These are phyloP conservation scores for Cinchona pubescens DNA, from an alignment of 257 asterid species.

Conservation along the genomic window DNA sequence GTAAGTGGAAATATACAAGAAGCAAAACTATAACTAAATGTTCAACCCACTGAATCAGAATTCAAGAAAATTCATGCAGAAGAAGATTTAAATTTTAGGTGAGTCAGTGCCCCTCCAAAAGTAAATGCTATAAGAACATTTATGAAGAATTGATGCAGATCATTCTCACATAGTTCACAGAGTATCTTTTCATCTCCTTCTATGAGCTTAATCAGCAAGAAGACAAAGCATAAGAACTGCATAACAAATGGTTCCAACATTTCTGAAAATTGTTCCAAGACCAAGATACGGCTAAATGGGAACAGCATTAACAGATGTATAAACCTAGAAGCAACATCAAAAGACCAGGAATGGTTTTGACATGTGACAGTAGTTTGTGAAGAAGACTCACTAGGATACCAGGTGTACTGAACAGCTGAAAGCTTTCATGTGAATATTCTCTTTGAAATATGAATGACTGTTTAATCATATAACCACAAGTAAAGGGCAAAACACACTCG, in stretches of 20 bases:
- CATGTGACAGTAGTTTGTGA: neutral
- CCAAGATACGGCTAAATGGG: neutral
- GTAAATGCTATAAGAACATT: neutral
- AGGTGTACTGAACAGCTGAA: neutral
- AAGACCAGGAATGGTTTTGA: neutral
- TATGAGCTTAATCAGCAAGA: neutral
- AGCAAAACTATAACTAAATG: neutral
- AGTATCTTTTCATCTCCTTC: neutral
- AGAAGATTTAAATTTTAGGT: neutral
- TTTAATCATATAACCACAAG: neutral
- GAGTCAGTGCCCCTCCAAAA: neutral
- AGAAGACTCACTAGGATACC: neutral
- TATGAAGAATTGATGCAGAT: neutral
- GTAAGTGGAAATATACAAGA: slow-evolving; percentile 12
- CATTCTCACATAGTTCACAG: neutral
- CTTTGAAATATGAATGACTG: neutral
- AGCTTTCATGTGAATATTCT: neutral
- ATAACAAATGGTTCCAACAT: neutral
- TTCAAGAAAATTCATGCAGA: neutral
- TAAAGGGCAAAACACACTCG: neutral
- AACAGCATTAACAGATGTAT: neutral
- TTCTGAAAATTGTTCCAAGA: neutral
- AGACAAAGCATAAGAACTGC: neutral
- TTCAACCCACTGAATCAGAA: neutral
- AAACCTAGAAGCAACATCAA: neutral